A percentile compares a stretch with the other conserved stretches of the same genome.
phyloP scores from a whole-genome alignment of 768 basidiomycete species.

The Leucocoprinus leucothites region DNA sequence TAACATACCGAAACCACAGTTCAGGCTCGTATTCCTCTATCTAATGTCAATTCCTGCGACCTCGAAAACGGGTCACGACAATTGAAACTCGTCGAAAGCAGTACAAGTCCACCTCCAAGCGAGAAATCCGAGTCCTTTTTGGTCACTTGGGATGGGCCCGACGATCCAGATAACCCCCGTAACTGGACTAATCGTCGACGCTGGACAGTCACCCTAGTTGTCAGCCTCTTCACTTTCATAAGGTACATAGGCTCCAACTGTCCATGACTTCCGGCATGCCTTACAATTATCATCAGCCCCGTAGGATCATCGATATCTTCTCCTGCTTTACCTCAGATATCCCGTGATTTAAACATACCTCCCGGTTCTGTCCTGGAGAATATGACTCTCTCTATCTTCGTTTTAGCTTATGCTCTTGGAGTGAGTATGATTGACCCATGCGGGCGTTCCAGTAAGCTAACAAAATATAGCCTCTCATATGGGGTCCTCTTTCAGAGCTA shows the following conservation, averaged over 20 bases:
- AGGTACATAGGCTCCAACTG: constrained; percentile 60
- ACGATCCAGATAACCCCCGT: constrained; percentile 57
- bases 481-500: constrained; percentile 37
- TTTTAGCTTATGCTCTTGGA: constrained; percentile 36
- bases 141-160: constrained; percentile 54
- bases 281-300: constrained; percentile 19
- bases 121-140: constrained; percentile 7
- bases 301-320: constrained; percentile 32
- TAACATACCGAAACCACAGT: neutral
- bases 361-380: constrained; percentile 31
- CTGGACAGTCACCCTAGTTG: constrained; percentile 61
- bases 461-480: constrained; percentile 32
- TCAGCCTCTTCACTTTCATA: constrained; percentile 68
- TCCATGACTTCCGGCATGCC: too few relatives aligned
- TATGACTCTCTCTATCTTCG: constrained; percentile 41
- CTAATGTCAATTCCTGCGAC: neutral
- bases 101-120: neutral
- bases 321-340: constrained; percentile 25
- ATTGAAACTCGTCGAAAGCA: neutral
- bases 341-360: constrained; percentile 23
- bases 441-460: too few relatives aligned
- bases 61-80: neutral
- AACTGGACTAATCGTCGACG: constrained; percentile 59
- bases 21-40: neutral
- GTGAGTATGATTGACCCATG: constrained; percentile 20